Evolutionary conservation across 768 basidiomycete species (phyloP).

Genomic region (Rhizopogon rudus): DNA sequence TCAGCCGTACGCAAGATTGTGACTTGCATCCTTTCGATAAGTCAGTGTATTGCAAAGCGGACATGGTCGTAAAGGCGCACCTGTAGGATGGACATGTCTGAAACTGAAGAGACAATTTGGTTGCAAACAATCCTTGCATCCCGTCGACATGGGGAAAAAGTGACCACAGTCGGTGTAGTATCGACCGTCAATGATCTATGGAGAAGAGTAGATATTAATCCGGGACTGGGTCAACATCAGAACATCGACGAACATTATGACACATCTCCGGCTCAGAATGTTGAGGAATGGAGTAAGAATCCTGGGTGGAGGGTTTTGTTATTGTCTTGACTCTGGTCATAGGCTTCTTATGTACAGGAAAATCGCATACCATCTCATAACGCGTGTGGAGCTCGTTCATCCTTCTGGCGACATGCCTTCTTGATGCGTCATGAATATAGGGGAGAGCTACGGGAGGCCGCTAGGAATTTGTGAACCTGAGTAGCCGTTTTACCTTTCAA

Average conservation of each 20-base stretch:
- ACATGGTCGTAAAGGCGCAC: slow-evolving; percentile 27
- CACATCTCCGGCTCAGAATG: slow-evolving; percentile 45
- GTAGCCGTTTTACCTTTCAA: slow-evolving; percentile 11
- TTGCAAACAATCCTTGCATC: slow-evolving; percentile 58
- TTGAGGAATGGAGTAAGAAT: slow-evolving; percentile 3
- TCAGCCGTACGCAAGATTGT: slow-evolving; percentile 52
- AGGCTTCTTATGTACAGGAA: slow-evolving; percentile 25
- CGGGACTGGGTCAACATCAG: slow-evolving; percentile 1
- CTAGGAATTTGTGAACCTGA: not conserved
- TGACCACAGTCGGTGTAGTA: slow-evolving; percentile 67
- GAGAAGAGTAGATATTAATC: slow-evolving; percentile 2
- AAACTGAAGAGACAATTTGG: slow-evolving; percentile 67
- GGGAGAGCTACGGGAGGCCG: slow-evolving; percentile 1
- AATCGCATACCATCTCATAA: slow-evolving; percentile 24
- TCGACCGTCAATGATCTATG: slow-evolving; percentile 71
- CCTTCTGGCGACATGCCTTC: slow-evolving; percentile 17
- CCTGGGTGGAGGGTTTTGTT: not conserved
- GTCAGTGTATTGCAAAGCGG: not conserved
- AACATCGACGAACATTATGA: slow-evolving; percentile 53
- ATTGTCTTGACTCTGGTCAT: not conserved
- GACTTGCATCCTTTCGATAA: slow-evolving; percentile 46
- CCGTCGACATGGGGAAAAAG: slow-evolving; percentile 69
- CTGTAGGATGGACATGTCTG: slow-evolving; percentile 52
- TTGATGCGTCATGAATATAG: slow-evolving; percentile 9
- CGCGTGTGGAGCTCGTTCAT: slow-evolving; percentile 37